Base-by-base conservation (phyloP, 805 yeast species). In the Candida broadrunensis region DNA sequence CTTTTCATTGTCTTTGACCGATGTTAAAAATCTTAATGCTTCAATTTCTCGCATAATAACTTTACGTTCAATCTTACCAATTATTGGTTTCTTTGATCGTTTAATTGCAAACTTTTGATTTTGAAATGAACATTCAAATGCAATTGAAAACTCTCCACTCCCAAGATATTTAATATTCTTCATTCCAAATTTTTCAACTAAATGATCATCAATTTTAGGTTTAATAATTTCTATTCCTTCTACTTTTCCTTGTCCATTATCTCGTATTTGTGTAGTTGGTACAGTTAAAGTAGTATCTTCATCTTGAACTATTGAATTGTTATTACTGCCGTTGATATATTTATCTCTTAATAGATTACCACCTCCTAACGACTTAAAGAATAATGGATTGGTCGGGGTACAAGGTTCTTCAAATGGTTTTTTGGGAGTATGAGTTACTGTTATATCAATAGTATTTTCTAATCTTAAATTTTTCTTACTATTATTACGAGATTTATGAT, bases 91-190 rank as follows among this genome's bases (percentile, higher is more conserved):
- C 54, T 85, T 88, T 20, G 93, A 80, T 44, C 96, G 74, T 62
- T 93, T 93, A 38, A 93, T 93, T 0, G 98, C 98, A 60, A 81
- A 88, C 52, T 78, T 81, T 36, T 76, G 74, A 38, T 73, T 71
- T 45, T 81, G 81, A 54, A 81, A 85, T 13, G 80, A 72, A 33
- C 91, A 91, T 46, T 85, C 85, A 61, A 81, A 93, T 14, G 95
- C 99, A 17, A 80, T 71, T 2, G 97, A 88, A 55, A 93, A 93
- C 60, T 88, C 96, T 18, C 99, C 98, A 26, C 77, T 70, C 2
- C 96, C 96, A 17, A 91, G 67, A 34, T 82, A 64, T 33, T 74
- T 72, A 33, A 91, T 90, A 46, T 83, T 81, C 17, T 58, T 54
- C 46, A 52, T 48, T 2, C 83, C 83, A 60, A 80, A 81, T 50